Evolutionary conservation across 768 basidiomycete genomes (phyloP).

Genomic region (Tulasnella sp.): DNA sequence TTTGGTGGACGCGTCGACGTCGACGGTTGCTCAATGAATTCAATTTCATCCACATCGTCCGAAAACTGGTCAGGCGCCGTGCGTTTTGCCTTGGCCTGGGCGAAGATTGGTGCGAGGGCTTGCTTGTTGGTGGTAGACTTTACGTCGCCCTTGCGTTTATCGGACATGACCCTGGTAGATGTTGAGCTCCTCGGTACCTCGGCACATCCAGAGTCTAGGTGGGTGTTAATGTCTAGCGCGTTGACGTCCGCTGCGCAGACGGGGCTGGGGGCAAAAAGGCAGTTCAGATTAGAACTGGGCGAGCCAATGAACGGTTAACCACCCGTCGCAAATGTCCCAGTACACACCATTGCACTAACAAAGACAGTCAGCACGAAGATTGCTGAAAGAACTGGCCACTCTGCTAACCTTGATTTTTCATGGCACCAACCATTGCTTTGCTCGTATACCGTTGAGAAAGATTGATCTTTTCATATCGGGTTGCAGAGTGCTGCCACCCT

Average conservation of each 20-base stretch:
- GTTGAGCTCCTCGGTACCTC: slow-evolving; percentile 18
- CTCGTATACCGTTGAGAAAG: background rate
- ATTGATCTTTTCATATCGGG: background rate
- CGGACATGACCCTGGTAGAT: slow-evolving; percentile 6
- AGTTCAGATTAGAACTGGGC: background rate
- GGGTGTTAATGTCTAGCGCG: slow-evolving; percentile 37
- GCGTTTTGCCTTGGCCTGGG: slow-evolving; percentile 17
- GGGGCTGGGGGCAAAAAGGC: slow-evolving; percentile 30
- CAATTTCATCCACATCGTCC: slow-evolving; percentile 9
- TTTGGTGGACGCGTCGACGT: background rate
- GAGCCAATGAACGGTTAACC: background rate
- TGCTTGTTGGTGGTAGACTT: slow-evolving; percentile 15
- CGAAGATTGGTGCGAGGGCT: slow-evolving; percentile 34
- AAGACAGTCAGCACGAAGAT: background rate
- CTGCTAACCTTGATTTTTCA: too few species aligned
- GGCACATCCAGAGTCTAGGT: slow-evolving; percentile 40
- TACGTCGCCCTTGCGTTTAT: slow-evolving; percentile 9
- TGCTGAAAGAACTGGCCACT: too few species aligned
- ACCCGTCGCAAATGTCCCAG: background rate
- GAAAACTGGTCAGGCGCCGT: slow-evolving; percentile 21
- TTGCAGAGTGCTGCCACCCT: background rate
- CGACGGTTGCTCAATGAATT: background rate
- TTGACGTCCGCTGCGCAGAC: slow-evolving; percentile 37
- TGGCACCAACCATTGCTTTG: too few species aligned
- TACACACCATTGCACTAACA: slow-evolving; percentile 4